Conservation (phyloP, 1,284 basidiomycete species). For the Entoloma clypeatum region DNA sequence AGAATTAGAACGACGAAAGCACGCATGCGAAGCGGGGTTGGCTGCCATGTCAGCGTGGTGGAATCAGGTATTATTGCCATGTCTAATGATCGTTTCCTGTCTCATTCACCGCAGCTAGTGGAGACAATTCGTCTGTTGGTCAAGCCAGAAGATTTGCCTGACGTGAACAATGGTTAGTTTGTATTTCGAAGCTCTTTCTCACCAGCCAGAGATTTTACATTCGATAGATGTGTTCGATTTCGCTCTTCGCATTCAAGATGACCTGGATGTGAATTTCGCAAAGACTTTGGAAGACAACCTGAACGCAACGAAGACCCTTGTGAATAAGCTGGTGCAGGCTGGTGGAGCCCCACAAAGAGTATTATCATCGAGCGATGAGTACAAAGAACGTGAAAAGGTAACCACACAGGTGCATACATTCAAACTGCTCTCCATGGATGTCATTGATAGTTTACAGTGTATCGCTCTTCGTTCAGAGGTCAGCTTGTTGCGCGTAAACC, state of each 20-base stretch:
- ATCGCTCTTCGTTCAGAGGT: conserved; percentile 58
- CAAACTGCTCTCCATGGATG: conserved; percentile 7
- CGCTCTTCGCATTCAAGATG: conserved; percentile 47
- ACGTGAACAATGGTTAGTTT: conserved; percentile 34
- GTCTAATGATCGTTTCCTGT: conserved; percentile 5
- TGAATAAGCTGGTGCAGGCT: conserved; percentile 55
- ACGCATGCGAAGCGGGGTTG: conserved; percentile 73
- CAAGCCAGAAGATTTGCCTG: conserved; percentile 49
- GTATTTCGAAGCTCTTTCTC: conserved; percentile 10
- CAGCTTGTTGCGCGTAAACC: conserved; percentile 51
- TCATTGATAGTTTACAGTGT: conserved; percentile 39
- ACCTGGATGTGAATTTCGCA: conserved; percentile 42
- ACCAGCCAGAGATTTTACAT: conserved; percentile 24
- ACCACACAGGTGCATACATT: conserved; percentile 56
- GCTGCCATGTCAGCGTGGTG: conserved; percentile 87
- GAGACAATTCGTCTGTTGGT: conserved; percentile 64
- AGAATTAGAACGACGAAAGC: conserved; percentile 71
- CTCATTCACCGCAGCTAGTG: conserved; percentile 46
- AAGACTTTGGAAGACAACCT: conserved; percentile 51
- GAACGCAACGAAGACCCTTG: conserved; percentile 56
- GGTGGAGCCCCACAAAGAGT: conserved; percentile 31
- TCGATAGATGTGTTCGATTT: conserved; percentile 52
- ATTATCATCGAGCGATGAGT: conserved; percentile 29
- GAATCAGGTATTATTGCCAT: conserved; percentile 64
- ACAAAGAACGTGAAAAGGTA: conserved; percentile 46